Base-by-base conservation (phyloP, 768 basidiomycete species). In the Lyophyllum shimeji region DNA sequence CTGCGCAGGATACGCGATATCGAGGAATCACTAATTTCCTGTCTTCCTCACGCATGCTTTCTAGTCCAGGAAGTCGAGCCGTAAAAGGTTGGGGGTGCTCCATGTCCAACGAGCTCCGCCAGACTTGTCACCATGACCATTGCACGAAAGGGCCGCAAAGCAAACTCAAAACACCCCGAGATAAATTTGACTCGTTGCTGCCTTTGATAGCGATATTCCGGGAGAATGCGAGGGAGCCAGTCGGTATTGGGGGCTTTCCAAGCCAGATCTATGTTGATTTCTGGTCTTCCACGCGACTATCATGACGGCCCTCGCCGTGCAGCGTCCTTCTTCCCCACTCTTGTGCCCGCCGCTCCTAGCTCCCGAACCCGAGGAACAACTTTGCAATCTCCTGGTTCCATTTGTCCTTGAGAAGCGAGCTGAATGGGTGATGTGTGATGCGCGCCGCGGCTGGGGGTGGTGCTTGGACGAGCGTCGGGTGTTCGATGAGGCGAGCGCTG, bases 371-470 rank as follows among this genome's bases (percentile, higher is more conserved):
- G 20, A 67, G 60, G 54, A 80, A 81, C 21, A 82, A 56, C 37
- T 63, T 64, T 5, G 75, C 82, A 18, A 87, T 62, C 57, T 87
- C 78, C 13, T 76, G 68, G 62, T 88, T 88, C 86, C 86, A 88
- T 47, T 67, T 73, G 15, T 76, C 75, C 59, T 86, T 75, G 21
- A 87, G 40, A 39, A 83, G 71, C 2, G 76, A 65, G 3, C 68
- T 59, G 60, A 86, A 80, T 1, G 81, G 80, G 46, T 74, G 74
- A 3, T 72, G 66, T 18, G 74, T 69, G 55, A 85, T 80, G 24
- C 84, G 73, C n/a, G 73, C 65, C 18, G 82, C 81, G 23, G 86
- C 86, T 4, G 82, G 68, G 4, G 78, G 75, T 0, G 84, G 82
- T n/a, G 82, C 78, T 21, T 74, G 73, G 3, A 81, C 64, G 15